These are phyloP conservation scores for Neonectria punicea DNA, from an alignment of 2,329 filamentous ascomycete species.

Conservation along the genomic window DNA sequence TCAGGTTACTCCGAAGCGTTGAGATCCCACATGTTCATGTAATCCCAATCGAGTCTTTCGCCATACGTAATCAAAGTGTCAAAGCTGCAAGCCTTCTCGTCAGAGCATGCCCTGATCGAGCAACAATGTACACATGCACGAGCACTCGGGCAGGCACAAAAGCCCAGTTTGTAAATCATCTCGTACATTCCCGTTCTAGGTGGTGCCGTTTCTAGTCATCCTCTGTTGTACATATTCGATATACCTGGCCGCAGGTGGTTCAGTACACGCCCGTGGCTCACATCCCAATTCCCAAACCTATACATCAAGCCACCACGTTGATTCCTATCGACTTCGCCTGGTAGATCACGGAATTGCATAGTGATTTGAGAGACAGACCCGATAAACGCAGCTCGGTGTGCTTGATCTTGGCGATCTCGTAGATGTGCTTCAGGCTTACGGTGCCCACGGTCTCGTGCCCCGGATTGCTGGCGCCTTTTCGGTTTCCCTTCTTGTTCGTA, in stretches of 20 bases:
- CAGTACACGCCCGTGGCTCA: slow-evolving; percentile 26
- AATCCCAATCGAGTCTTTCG: neutral
- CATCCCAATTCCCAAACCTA: slow-evolving; percentile 23
- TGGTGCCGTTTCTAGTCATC: slow-evolving; percentile 29
- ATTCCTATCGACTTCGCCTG: slow-evolving; percentile 82
- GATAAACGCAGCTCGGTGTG: slow-evolving; percentile 79
- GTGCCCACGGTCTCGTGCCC: slow-evolving; percentile 83
- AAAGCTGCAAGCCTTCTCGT: neutral
- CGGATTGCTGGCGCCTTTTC: slow-evolving; percentile 80
- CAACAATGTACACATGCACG: neutral
- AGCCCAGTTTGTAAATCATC: neutral
- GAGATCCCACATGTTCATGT: neutral
- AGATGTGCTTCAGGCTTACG: slow-evolving; percentile 93
- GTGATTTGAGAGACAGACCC: slow-evolving; percentile 74
- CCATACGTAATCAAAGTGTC: neutral
- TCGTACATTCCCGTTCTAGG: slow-evolving; percentile 28
- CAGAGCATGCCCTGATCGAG: neutral
- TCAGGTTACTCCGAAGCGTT: neutral
- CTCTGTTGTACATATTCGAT: slow-evolving; percentile 40
- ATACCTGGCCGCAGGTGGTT: slow-evolving; percentile 26
- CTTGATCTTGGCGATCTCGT: slow-evolving; percentile 98
- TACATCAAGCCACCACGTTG: slow-evolving; percentile 69
- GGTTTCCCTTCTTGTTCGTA: slow-evolving; percentile 76
- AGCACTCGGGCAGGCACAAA: neutral
- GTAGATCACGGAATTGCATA: slow-evolving; percentile 79